phyloP scores from a whole-genome alignment of 2,329 filamentous ascomycete species.

The Talaromyces albobiverticillius region DNA sequence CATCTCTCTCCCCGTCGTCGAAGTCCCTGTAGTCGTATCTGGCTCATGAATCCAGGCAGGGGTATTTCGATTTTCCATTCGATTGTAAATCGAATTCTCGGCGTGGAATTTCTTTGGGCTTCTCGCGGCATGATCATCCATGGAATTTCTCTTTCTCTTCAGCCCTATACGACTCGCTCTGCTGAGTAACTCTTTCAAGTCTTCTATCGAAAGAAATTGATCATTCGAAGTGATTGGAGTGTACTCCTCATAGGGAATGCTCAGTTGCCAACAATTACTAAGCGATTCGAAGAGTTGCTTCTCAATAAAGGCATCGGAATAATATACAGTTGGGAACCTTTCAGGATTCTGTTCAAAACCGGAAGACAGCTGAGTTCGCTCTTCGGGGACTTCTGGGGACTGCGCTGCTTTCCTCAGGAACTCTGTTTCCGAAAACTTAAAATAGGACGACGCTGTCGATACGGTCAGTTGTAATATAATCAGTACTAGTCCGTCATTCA shows the following conservation, averaged over 20 bases:
- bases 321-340: neutral
- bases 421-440: conserved; percentile 15
- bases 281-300: neutral
- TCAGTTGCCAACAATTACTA: conserved; percentile 2
- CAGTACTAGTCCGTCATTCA: neutral
- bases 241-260: conserved; percentile 10
- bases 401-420: conserved; percentile 12
- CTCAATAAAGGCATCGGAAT: neutral
- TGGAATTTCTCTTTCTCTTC: neutral
- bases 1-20: neutral
- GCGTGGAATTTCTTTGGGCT: neutral
- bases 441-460: conserved; percentile 5
- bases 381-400: neutral
- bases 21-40: neutral
- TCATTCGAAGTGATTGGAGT: neutral
- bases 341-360: neutral
- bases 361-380: neutral
- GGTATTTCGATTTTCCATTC: neutral
- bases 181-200: conserved; percentile 8
- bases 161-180: neutral
- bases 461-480: neutral
- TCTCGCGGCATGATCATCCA: neutral
- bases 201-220: conserved; percentile 6
- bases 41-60: neutral
- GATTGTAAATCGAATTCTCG: neutral